phyloP scores from a whole-genome alignment of 2,329 filamentous ascomycete genomes.

The Epichloe glyceriae region DNA sequence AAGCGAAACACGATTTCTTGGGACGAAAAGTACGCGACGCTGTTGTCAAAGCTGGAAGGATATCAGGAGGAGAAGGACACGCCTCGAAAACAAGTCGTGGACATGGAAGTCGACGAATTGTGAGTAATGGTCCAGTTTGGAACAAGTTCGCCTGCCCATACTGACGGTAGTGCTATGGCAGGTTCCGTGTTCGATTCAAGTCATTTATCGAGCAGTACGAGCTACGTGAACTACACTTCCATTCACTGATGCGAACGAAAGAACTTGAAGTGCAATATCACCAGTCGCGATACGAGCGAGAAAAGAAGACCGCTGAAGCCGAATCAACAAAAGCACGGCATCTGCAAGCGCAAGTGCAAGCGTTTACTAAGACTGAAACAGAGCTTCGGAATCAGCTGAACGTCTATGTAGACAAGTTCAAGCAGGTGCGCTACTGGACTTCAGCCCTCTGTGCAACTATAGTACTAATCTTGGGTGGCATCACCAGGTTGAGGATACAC shows the following conservation, averaged over 20 bases:
- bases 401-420: conserved; percentile 98
- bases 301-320: conserved; percentile 75
- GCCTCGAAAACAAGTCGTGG: conserved; percentile 65
- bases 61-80: conserved; percentile 80
- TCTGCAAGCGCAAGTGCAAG: conserved; percentile 81
- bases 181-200: conserved; percentile 78
- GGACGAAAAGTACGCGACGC: conserved; percentile 69
- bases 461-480: not conserved
- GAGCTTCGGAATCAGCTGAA: conserved; percentile 91
- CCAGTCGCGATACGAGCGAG: conserved; percentile 74
- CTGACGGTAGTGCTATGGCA: conserved; percentile 22
- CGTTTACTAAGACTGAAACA: conserved; percentile 90
- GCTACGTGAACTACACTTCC: conserved; percentile 85
- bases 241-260: conserved; percentile 82
- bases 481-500: conserved; percentile 81
- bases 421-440: conserved; percentile 60
- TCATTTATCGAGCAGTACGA: conserved; percentile 96
- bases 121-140: conserved; percentile 30
- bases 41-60: conserved; percentile 76
- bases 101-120: conserved; percentile 83
- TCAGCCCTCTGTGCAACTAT: not conserved
- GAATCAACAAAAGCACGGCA: conserved; percentile 72
- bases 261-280: conserved; percentile 92
- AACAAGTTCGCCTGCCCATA: not conserved
- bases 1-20: conserved; percentile 71